phyloP scores from a whole-genome alignment of 805 yeast genomes.

The Pichia manshurica region DNA sequence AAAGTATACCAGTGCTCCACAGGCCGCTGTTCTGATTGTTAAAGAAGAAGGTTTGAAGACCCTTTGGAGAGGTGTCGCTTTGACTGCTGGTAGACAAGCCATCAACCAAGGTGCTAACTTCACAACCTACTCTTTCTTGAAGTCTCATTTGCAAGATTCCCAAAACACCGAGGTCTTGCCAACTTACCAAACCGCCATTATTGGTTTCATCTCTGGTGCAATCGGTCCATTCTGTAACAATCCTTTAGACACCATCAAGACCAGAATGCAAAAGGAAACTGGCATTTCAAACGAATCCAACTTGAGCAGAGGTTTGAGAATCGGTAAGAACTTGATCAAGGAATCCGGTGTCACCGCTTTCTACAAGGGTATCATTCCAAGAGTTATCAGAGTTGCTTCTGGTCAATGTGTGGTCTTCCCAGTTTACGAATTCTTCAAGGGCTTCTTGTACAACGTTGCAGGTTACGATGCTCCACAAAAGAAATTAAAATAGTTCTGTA shows the following conservation, averaged over 20 bases:
- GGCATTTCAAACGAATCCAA: slow-evolving; percentile 61
- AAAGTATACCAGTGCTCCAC: slow-evolving; percentile 88
- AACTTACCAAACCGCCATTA: slow-evolving; percentile 87
- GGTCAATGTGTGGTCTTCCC: slow-evolving; percentile 99
- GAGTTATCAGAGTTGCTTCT: slow-evolving; percentile 99
- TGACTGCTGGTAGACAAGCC: slow-evolving; percentile 97
- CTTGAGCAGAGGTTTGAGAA: slow-evolving; percentile 69
- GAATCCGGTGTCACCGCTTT: slow-evolving; percentile 88
- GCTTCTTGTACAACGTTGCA: slow-evolving; percentile 43
- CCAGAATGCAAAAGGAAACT: slow-evolving; percentile 89
- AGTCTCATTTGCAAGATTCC: slow-evolving; percentile 59
- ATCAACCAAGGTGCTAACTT: slow-evolving; percentile 98
- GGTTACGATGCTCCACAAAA: slow-evolving; percentile 19
- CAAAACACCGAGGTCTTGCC: slow-evolving; percentile 62
- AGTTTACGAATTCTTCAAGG: slow-evolving; percentile 85
- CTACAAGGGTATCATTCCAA: slow-evolving; percentile 96
- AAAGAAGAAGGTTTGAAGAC: slow-evolving; percentile 89
- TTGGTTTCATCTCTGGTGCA: slow-evolving; percentile 92
- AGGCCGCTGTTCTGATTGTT: slow-evolving; percentile 75
- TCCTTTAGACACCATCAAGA: slow-evolving; percentile 94
- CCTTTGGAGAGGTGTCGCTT: slow-evolving; percentile 87
- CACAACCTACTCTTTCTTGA: slow-evolving; percentile 86
- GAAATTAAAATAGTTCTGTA: slow-evolving; percentile 16
- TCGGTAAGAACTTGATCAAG: slow-evolving; percentile 71
- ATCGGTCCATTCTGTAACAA: slow-evolving; percentile 97